Conservation (phyloP, 768 basidiomycete species). For the Mycena maculata region DNA sequence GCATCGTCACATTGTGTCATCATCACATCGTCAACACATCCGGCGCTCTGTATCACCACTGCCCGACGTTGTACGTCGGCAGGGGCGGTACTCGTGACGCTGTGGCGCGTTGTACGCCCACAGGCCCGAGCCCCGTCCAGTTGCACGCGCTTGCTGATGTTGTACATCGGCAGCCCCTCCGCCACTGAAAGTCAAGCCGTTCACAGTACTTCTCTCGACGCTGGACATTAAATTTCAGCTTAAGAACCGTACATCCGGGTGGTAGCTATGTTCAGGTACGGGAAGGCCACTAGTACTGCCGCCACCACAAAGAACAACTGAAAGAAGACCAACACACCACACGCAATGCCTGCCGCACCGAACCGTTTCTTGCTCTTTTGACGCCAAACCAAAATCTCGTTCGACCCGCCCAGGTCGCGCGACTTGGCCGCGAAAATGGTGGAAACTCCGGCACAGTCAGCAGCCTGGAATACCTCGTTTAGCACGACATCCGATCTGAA, state of each 20-base stretch:
- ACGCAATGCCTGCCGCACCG: conserved; percentile 5
- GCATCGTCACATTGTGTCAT: background rate
- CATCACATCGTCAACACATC: background rate
- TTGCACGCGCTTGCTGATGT: conserved; percentile 21
- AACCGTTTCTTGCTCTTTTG: conserved; percentile 17
- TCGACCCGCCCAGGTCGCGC: conserved; percentile 13
- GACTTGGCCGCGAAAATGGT: conserved; percentile 28
- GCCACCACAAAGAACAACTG: conserved; percentile 20
- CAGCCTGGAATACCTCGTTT: conserved; percentile 16
- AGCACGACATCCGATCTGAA: conserved; percentile 15
- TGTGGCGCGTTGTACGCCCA: conserved; percentile 18
- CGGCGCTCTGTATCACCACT: background rate
- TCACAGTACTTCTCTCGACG: conserved; percentile 9
- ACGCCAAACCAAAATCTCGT: conserved; percentile 25
- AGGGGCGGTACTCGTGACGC: conserved; percentile 3
- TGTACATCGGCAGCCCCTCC: conserved; percentile 24
- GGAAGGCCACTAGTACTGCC: conserved; percentile 1
- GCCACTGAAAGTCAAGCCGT: background rate
- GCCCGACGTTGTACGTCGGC: conserved; percentile 25
- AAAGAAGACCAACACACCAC: conserved; percentile 13
- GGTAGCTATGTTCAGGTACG: conserved; percentile 8
- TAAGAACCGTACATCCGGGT: conserved; percentile 10
- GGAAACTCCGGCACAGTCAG: conserved; percentile 20
- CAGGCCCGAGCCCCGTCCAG: conserved; percentile 2
- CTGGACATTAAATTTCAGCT: background rate